A percentile compares a stretch with the other conserved stretches of the same genome.
phyloP scores from a whole-genome alignment of 1,139 yeast genomes.

The Candida sp. region DNA sequence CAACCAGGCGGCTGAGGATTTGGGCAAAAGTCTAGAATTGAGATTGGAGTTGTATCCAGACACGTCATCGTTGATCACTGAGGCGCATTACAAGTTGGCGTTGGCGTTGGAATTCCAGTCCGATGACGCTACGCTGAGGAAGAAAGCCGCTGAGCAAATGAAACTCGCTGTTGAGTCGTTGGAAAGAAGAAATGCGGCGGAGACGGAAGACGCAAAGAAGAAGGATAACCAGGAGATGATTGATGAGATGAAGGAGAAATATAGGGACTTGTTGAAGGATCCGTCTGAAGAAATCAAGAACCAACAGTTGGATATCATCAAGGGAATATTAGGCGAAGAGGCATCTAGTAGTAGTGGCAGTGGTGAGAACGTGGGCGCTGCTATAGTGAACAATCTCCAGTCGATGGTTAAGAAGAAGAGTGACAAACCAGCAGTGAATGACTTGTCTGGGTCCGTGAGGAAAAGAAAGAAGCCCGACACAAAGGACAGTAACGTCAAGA shows the following conservation, averaged over 20 bases:
- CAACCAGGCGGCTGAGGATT: constrained; percentile 73
- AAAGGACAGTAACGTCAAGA: constrained; percentile 13
- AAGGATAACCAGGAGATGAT: constrained; percentile 55
- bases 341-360: constrained; percentile 19
- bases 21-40: constrained; percentile 57
- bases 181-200: constrained; percentile 37
- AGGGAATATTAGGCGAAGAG: constrained; percentile 65
- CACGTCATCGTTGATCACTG: constrained; percentile 68
- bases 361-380: constrained; percentile 8
- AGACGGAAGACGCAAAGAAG: constrained; percentile 33
- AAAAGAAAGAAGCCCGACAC: constrained; percentile 28
- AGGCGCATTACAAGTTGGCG: constrained; percentile 82
- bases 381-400: constrained; percentile 12
- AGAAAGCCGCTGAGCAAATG: constrained; percentile 62
- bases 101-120: constrained; percentile 76
- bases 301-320: constrained; percentile 62
- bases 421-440: constrained; percentile 28
- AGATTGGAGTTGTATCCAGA: constrained; percentile 57
- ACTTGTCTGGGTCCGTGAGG: constrained; percentile 38
- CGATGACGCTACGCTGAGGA: constrained; percentile 52
- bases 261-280: constrained; percentile 56
- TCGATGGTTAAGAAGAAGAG: constrained; percentile 18
- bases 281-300: constrained; percentile 54
- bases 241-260: constrained; percentile 55
- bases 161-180: constrained; percentile 65